Evolutionary conservation across 345 rosid genomes (phyloP).

Genomic region (Litchi chinensis): DNA sequence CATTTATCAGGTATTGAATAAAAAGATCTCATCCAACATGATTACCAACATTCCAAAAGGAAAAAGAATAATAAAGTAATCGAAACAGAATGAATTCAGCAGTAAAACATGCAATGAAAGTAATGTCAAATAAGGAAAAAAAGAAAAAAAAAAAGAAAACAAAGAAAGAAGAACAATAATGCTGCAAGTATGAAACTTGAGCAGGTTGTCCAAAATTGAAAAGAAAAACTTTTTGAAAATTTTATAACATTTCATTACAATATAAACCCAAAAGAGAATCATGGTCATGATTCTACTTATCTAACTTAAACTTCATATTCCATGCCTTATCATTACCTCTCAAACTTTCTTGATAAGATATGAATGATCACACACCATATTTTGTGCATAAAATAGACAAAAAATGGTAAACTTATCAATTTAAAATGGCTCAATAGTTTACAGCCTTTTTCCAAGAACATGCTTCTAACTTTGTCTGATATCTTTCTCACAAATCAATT

Average conservation of each 20-base stretch:
- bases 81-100: background rate
- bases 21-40: background rate
- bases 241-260: background rate
- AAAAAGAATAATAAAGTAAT: background rate
- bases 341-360: background rate
- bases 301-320: slow-evolving; percentile 3
- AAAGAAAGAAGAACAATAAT: background rate
- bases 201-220: background rate
- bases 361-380: background rate
- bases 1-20: background rate
- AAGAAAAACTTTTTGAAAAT: background rate
- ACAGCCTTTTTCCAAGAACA: background rate
- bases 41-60: background rate
- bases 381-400: background rate
- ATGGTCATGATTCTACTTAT: background rate
- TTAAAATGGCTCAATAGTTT: background rate
- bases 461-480: background rate
- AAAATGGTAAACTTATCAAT: background rate
- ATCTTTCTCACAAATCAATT: background rate
- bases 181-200: background rate
- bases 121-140: background rate
- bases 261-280: slow-evolving; percentile 1
- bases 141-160: background rate
- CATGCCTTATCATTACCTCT: background rate
- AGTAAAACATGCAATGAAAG: background rate